Evolutionary conservation across 208 protist genomes (phyloP).

Genomic region (Acanthamoeba culbertsoni): DNA sequence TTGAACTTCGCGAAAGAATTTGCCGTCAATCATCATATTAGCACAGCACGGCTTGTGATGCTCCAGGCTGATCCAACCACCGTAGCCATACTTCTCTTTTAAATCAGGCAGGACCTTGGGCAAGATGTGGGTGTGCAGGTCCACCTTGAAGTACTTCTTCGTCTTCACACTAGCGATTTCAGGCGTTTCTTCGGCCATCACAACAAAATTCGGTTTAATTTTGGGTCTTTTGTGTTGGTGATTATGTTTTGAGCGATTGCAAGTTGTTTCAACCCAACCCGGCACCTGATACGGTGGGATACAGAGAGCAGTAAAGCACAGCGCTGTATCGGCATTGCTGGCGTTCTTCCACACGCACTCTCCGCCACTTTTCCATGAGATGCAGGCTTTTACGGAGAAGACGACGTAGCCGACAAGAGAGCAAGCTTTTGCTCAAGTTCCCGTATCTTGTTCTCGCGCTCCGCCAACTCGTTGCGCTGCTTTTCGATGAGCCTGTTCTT

Average conservation of each 20-base stretch:
- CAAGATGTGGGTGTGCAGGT: constrained; percentile 88
- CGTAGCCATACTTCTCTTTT: constrained; percentile 81
- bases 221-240: too few species aligned
- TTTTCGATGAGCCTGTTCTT: neutral
- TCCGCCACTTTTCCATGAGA: too few species aligned
- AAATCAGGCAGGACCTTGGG: constrained; percentile 79
- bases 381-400: too few species aligned
- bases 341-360: too few species aligned
- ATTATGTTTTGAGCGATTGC: too few species aligned
- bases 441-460: neutral
- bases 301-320: too few species aligned
- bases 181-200: neutral
- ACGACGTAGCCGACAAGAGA: too few species aligned
- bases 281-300: too few species aligned
- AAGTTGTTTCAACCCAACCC: too few species aligned
- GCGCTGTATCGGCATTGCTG: too few species aligned
- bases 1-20: constrained; percentile 84
- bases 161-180: neutral
- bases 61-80: constrained; percentile 81
- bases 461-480: neutral
- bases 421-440: neutral
- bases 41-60: constrained; percentile 74
- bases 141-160: constrained; percentile 70
- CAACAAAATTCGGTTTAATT: too few species aligned
- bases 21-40: constrained; percentile 84